Evolutionary conservation across 805 yeast species (phyloP), one percentile per base, ranked within the genome.

Genomic region (Candida sithepensis): DNA sequence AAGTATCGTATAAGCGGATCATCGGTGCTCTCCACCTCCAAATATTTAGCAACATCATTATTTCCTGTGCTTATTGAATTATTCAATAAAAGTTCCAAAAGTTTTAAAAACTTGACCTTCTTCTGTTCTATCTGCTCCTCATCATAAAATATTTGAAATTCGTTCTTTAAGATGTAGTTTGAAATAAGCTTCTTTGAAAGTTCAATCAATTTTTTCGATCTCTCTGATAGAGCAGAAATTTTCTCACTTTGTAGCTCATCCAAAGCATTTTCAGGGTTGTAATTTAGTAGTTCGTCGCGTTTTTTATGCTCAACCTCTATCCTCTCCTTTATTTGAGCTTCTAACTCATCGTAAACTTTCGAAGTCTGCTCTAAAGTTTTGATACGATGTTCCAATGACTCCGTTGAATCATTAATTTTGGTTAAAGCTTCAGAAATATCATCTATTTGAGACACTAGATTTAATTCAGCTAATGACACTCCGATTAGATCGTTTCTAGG

Each of bases 1-100:
- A 68, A 44, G 45, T 64, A 66, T 33, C 70, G 46, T n/a, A 67
- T 54, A 14, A 68, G 43, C 10, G 66, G 65, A 46, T 67, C 72
- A 45, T 64, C 67, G 33, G 57, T 57, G n/a, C 59, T 57, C 8
- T 48, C 56, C n/a, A 67, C 53, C n/a, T 57, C 56, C 2, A 61
- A 42, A 32, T 52, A 58, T 21, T 53, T 53, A 6, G 43, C 43
- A 2, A 46, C 49, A n/a, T 37, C 48, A n/a, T 45, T 42, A 16
- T 45, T 41, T 16, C 52, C 42, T 19, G 42, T 53, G 1, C 50
- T 46, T n/a, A 62, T 51, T 10, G 64, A 48, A 33, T 66, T 60
- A 47, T 67, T 68, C 18, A 68, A 50, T 23, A 68, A 48, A 2
- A 57, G 51, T 46, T 68, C 69, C 18, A 67, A 40, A 14, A 67